Base-by-base conservation (phyloP, 768 basidiomycete species). In the Russula dissimulans region DNA sequence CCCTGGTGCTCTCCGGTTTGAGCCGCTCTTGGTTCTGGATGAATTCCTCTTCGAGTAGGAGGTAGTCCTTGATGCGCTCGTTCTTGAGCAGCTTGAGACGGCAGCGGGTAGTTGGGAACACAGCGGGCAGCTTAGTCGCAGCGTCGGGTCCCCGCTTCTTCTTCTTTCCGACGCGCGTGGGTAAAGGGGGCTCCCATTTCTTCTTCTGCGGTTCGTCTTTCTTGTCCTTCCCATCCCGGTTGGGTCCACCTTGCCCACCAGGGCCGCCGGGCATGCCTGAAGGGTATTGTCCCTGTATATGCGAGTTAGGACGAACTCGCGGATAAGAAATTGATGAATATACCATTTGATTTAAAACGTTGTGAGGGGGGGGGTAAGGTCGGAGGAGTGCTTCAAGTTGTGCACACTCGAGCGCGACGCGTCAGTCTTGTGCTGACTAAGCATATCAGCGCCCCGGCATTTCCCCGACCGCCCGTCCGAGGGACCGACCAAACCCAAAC, bases 151-250 rank as follows among this genome's bases (percentile, higher is more conserved):
- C 95, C 61, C 86, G 82, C 61, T 79, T 84, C 78, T 94, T 98
- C 83, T 93, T 95, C 82, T 95, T 97, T 50, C 95, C 95, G 39
- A 97, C 91, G 61, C 92, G 89, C 48, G 95, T 97, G 14, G 95
- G 95, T 60, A 97, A 82, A 68, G 95, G 95, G 8, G 95, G 94
- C 72, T 98, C 95, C 94, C 95, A 98, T 77, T 95, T 95, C 84
- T 97, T 97, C 75, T 86, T 82, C 71, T 81, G 77, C 12, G 72
- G 68, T 75, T 86, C 82, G 68, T 75, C 81, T 54, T 80, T 72
- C 60, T 71, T 66, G 73, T 70, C 68, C 71, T 75, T 66, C 49
- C 65, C 62, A 17, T 65, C 66, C 56, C 62, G 57, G 41, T 65
- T 63, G 48, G 60, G 64, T 29, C 63, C 69, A 43, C 66, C 67